Evolutionary conservation across 495 filamentous ascomycete species (phyloP).

Genomic region (Aspergillus campestris): DNA sequence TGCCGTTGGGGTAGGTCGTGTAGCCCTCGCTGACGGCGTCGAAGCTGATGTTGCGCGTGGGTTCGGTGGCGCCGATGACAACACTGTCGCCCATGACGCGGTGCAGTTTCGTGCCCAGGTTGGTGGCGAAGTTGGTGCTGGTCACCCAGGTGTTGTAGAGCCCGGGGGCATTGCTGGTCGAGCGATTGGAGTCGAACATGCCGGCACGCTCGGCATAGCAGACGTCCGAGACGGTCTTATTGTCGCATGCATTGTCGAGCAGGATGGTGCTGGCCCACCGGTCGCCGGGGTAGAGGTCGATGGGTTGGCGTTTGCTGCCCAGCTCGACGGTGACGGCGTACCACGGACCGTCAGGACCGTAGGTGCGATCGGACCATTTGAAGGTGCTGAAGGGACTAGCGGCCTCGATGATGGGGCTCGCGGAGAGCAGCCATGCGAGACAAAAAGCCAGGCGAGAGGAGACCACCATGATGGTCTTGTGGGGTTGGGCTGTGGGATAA

Average conservation of each 20-base stretch:
- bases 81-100: conserved; percentile 3
- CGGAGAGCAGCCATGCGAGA: no score
- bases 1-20: conserved; percentile 13
- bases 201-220: neutral
- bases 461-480: no score
- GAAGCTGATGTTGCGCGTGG: conserved; percentile 8
- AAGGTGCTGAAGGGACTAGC: no score
- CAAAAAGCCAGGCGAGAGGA: no score
- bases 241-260: neutral
- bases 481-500: no score
- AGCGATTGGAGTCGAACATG: neutral
- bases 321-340: neutral
- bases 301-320: neutral
- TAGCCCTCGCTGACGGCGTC: conserved; percentile 7
- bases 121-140: no score
- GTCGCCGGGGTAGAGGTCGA: conserved; percentile 1
- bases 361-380: conserved; percentile 1
- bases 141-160: no score
- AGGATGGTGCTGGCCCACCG: conserved; percentile 1
- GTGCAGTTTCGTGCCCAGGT: no score
- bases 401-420: no score
- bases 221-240: neutral
- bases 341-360: conserved; percentile 5
- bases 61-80: neutral
- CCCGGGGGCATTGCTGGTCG: no score